A percentile compares a stretch with the other conserved stretches of the same genome.
These are phyloP conservation scores for Cyberlindnera bimundalis DNA, from an alignment of 805 yeast species.

Conservation along the genomic window DNA sequence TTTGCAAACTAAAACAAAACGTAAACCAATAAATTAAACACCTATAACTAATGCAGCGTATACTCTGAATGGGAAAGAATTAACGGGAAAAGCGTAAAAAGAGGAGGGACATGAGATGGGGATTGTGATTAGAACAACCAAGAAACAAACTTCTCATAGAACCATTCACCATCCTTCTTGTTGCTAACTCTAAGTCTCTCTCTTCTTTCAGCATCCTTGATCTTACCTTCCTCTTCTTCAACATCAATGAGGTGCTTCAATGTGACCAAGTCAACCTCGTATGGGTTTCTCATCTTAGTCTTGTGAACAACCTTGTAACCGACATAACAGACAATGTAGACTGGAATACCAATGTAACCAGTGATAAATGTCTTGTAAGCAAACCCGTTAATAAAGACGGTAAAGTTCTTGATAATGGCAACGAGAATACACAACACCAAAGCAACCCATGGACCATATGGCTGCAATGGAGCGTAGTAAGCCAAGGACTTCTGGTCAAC, in stretches of 20 bases:
- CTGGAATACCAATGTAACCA: constrained; percentile 65
- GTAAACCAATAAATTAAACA: not conserved
- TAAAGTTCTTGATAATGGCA: constrained; percentile 64
- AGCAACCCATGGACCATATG: constrained; percentile 62
- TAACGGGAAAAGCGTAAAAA: too few species aligned
- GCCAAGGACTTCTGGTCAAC: constrained; percentile 41
- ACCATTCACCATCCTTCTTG: constrained; percentile 40
- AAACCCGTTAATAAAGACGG: constrained; percentile 63
- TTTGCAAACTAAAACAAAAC: not conserved
- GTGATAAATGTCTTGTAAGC: constrained; percentile 68
- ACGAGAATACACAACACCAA: constrained; percentile 50
- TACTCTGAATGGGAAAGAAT: too few species aligned
- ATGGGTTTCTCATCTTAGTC: constrained; percentile 46
- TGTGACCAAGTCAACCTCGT: constrained; percentile 60
- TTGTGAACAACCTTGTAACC: constrained; percentile 60
- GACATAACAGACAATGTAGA: constrained; percentile 48
- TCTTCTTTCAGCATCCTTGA: constrained; percentile 25
- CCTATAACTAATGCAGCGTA: not conserved
- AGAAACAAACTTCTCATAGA: constrained; percentile 44
- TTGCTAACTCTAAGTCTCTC: constrained; percentile 23
- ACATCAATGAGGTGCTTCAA: constrained; percentile 38
- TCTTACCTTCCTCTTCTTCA: constrained; percentile 29
- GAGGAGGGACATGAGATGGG: too few species aligned
- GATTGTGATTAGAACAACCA: constrained; percentile 40
- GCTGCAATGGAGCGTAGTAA: constrained; percentile 65